These are phyloP conservation scores for Silene latifolia DNA, from an alignment of 148 eudicot species.

Conservation along the genomic window DNA sequence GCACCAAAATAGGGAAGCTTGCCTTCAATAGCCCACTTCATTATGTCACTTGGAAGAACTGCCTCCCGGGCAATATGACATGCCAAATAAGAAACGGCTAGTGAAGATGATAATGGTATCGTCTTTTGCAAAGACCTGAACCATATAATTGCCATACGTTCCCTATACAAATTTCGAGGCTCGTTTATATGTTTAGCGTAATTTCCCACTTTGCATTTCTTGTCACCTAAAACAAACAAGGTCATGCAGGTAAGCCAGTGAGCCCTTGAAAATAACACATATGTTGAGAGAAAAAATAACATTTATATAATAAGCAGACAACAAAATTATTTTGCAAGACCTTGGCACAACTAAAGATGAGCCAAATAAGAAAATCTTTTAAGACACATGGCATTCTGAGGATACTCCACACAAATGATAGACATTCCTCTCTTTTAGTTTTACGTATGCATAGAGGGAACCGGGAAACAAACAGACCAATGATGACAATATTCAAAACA, in stretches of 20 bases:
- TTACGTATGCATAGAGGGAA: not conserved
- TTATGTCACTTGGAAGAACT: slow-evolving; percentile 67
- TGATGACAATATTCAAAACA: not conserved
- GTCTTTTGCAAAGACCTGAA: slow-evolving; percentile 51
- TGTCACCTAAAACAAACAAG: slow-evolving; percentile 31
- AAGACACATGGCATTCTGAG: not conserved
- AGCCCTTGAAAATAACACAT: not conserved
- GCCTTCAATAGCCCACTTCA: slow-evolving; percentile 72
- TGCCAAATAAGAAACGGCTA: slow-evolving; percentile 59
- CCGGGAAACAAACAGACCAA: not conserved
- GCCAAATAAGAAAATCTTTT: not conserved
- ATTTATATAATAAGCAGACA: not conserved
- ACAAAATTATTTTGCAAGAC: not conserved
- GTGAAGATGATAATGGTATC: slow-evolving; percentile 59
- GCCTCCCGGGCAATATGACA: slow-evolving; percentile 83
- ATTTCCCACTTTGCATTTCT: slow-evolving; percentile 18
- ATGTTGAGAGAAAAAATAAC: not conserved
- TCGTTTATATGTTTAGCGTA: slow-evolving; percentile 28
- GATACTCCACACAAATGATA: not conserved
- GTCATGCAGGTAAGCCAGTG: not conserved
- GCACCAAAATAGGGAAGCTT: slow-evolving; percentile 73
- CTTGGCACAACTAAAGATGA: not conserved
- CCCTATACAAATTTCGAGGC: slow-evolving; percentile 55
- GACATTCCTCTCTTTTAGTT: not conserved
- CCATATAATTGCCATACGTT: slow-evolving; percentile 67